phyloP scores from a whole-genome alignment of 257 asterid species.

The Striga asiatica region DNA sequence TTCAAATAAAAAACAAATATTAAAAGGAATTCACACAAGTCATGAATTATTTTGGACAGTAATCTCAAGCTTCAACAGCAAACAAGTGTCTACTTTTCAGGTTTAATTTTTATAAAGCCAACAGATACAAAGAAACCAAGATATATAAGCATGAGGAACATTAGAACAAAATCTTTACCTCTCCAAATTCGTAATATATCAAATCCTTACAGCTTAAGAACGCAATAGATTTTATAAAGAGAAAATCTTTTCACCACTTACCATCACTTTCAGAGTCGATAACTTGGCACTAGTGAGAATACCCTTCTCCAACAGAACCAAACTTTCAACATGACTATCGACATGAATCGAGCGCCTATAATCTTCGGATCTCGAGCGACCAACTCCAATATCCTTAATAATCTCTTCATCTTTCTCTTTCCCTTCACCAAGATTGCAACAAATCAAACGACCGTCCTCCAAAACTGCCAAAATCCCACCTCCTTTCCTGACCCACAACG shows the following conservation, averaged over 20 bases:
- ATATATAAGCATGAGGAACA: too few relatives aligned
- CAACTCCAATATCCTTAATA: constrained; percentile 19
- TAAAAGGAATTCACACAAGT: too few relatives aligned
- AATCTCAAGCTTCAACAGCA: too few relatives aligned
- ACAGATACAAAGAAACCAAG: too few relatives aligned
- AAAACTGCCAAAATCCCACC: constrained; percentile 19
- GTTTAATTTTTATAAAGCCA: too few relatives aligned
- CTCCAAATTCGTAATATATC: too few relatives aligned
- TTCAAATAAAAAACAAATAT: too few relatives aligned
- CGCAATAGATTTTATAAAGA: too few relatives aligned
- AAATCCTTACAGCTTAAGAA: neutral
- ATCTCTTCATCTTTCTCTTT: too few relatives aligned
- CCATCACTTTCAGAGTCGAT: constrained; percentile 8
- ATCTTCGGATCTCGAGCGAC: constrained; percentile 15
- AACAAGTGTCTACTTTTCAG: too few relatives aligned
- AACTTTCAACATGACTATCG: constrained; percentile 18
- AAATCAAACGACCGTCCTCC: constrained; percentile 20
- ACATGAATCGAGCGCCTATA: constrained; percentile 19
- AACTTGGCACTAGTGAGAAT: constrained; percentile 1
- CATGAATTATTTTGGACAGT: too few relatives aligned
- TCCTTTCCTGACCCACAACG: constrained; percentile 25
- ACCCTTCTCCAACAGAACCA: constrained; percentile 25
- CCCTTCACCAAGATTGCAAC: constrained; percentile 11
- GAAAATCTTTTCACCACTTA: neutral
- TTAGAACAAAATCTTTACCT: too few relatives aligned